Percentiles rank a stretch among this genome's conserved stretches.
These are phyloP conservation scores for Nicotiana knightiana DNA, from an alignment of 257 asterid species.

Conservation along the genomic window DNA sequence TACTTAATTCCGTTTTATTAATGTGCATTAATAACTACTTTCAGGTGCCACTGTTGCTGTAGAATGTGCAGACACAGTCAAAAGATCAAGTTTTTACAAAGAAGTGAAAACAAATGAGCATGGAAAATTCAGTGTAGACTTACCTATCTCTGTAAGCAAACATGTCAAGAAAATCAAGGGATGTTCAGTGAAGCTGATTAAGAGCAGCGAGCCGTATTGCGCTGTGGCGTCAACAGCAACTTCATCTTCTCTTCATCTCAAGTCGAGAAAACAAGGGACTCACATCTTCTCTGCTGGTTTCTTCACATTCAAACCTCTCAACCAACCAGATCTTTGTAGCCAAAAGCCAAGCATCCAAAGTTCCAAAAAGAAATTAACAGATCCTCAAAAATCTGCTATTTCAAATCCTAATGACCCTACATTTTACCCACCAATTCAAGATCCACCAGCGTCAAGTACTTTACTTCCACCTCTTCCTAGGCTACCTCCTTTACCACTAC, in stretches of 20 bases:
- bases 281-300: conserved; percentile 79
- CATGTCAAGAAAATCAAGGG: conserved; percentile 52
- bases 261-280: conserved; percentile 48
- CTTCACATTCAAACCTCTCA: conserved; percentile 70
- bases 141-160: conserved; percentile 62
- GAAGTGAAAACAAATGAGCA: conserved; percentile 54
- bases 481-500: conserved; percentile 46
- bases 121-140: conserved; percentile 64
- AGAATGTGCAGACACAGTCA: conserved; percentile 42
- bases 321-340: conserved; percentile 55
- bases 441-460: conserved; percentile 21
- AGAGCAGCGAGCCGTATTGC: conserved; percentile 65
- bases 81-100: conserved; percentile 28
- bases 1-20: background rate
- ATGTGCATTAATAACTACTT: background rate
- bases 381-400: conserved; percentile 12
- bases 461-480: conserved; percentile 36
- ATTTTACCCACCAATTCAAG: conserved; percentile 20
- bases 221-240: conserved; percentile 58
- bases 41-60: conserved; percentile 77
- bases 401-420: conserved; percentile 33
- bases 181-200: conserved; percentile 61
- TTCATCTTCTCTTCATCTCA: conserved; percentile 44
- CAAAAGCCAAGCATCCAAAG: conserved; percentile 36
- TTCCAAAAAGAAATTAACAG: conserved; percentile 1